Evolutionary conservation across 2,329 filamentous ascomycete species (phyloP), one percentile per base, ranked within the genome.

Genomic region (Penicillium crustosum): DNA sequence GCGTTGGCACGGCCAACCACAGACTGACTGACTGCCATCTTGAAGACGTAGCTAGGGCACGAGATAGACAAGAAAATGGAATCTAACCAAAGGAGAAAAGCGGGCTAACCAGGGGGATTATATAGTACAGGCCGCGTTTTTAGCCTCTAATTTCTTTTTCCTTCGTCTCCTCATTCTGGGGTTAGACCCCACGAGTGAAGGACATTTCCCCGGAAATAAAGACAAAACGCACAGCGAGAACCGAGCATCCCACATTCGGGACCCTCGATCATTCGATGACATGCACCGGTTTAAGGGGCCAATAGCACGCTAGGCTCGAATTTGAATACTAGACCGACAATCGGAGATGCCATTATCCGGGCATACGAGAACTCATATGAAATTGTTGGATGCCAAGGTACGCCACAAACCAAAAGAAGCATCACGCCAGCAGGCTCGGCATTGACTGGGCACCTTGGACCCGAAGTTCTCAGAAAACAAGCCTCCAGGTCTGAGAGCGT

Each of bases 1-100:
- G 74, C 74, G 60, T 74, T 75, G 61, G 66, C 51, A 48, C 74
- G 73, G 52, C 70, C 75, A 56, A 77, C 75, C 27, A 75, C 68
- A 19, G 74, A 76, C 62, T 75, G 73, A 62, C 69, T 73, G 65
- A 63, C 52, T 44, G 58, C 65, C 65, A 68, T 68, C n/a, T 53
- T 63, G 49, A 29, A 38, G 49, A 42, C 58, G 49, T 15, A 42
- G 17, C 4, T 33, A 8, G 19, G 9, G 25, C 9, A 19, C 27
- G 15, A 25, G 21, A 10, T 12, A 41, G n/a, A 35, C 2, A 36
- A 38, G 39, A 21, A 38, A 56, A 53, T 39, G 53, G 35, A 42
- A 29, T 19, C 31, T 27, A 21, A 39, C 47, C 27, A 44, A 29
- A 6, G 42, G n/a, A 29, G 17, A 19, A 39, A 45, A 29, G 27